Base-by-base conservation (phyloP, 164 flowering plant species). In the Pachysandra terminalis region DNA sequence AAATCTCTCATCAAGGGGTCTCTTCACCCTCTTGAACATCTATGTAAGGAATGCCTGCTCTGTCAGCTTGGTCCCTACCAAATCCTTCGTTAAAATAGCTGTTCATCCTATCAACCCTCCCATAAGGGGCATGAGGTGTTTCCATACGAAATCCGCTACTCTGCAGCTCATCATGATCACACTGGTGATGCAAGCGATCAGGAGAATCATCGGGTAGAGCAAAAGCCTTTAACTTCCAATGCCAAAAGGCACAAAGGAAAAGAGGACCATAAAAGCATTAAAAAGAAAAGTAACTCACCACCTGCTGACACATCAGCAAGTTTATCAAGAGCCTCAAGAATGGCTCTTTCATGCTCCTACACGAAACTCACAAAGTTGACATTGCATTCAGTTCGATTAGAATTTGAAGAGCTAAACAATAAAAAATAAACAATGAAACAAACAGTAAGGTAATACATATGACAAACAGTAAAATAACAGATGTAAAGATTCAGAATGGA, bases 341-440 rank as follows among this genome's bases (percentile, higher is more conserved):
- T 69, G 26, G 73, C 65, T 61, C 64, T 60, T 67, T 78, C 79
- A 26, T 78, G 81, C 60, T 75, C 78, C 83, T 78, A 64, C 60
- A 51, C 56, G 53, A 56, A 65, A 75, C 22, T 64, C 21, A 25
- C 19, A 19, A 64, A 51, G 52, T 41, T n/a, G n/a, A 73, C 27
- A 52, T 24, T 17, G n/a, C 37, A 19, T 25, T 19, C 41, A 67
- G 35, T 35, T 8, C 0, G 35, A 23, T 19, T n/a, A 45, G 6
- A 21, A 37, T 56, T 58, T 58, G 16, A 27, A 13, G 59, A 53
- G 48, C 40, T 26, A 16, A 25, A n/a, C n/a, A 24, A 9, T 13
- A 48, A 25, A 26, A 25, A 19, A 17, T 7, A 26, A 26, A 16
- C 1, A 21, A 0, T 24, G n/a, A 3, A 23, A 5, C 24, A 56